Base-by-base conservation (phyloP, 2,329 filamentous ascomycete species). In the Dactylellina leptospora region DNA sequence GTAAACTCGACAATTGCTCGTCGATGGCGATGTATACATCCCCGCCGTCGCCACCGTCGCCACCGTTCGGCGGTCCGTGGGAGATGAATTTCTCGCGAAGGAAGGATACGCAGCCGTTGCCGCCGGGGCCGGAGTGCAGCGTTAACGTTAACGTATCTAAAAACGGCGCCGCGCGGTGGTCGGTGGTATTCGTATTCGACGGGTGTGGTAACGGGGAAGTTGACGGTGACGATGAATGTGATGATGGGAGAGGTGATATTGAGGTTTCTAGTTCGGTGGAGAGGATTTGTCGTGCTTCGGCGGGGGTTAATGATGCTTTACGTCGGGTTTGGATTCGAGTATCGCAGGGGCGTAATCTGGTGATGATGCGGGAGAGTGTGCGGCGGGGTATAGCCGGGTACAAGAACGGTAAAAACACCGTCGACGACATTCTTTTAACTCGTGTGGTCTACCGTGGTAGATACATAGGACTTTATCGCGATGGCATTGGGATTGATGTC, bases 91-190 rank as follows among this genome's bases (percentile, higher is more conserved):
- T 93, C 77, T 99, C 95, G 18, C 93, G 89, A 44, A 96, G 82
- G 79, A 97, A 99, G 0, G 95, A 95, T 54, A 97, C 91, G 78
- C 95, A 99, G 74, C 95, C 95, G 78, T 95, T 88, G 6, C 95
- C 95, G 23, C 95, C 95, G 1, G 84, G 81, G 6, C 95, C 95
- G 16, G 93, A 90, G 76, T 90, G 85, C 2, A 97, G 80, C 0
- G 86, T 90, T 25, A 97, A 81, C 5, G 86, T 86, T 61, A 93
- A 93, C 79, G 91, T 90, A 81, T 99, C 95, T 62, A 91, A 88
- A 78, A 99, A 99, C 45, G 88, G 89, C 2, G 91, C 87, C 28
- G 88, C 84, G 13, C 90, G 86, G 80, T 96, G 97, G 80, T 96
- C 92, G 33, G 45, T 64, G 54, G 58, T 23, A 18, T 33, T 13